Base-by-base conservation (phyloP, 2,329 filamentous ascomycete species). In the Talaromyces islandicus region DNA sequence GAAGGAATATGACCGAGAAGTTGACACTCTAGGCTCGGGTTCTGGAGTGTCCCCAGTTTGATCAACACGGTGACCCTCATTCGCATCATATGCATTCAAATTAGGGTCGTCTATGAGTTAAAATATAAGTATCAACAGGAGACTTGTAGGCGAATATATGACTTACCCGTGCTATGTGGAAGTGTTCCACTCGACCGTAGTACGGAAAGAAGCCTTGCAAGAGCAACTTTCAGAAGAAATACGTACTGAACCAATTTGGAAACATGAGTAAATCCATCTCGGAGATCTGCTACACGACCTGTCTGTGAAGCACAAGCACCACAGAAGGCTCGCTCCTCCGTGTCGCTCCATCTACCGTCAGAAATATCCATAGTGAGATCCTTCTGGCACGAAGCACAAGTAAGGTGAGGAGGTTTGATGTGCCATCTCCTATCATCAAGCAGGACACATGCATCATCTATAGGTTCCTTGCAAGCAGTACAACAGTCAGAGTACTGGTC, bases 211-310 rank as follows among this genome's bases (percentile, higher is more conserved):
- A 99, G 81, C 60, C 94, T 84, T 25, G 94, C 94, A 65, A 99
- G 84, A 19, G 94, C 94, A 24, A 99, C 94, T 68, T 91, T 87
- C 46, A 99, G 82, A 21, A 99, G 80, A 74, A 97, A 97, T 6
- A 97, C 88, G 71, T 96, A 99, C 78, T 99, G 93, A 70, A 94
- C 89, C 58, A 99, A 80, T 73, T 95, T 92, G 19, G 90, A 90
- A 41, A 97, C 85, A 63, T 86, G 85, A 62, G 88, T 83, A 69
- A 97, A 90, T 0, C 83, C 84, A n/a, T 76, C 77, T 62, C 81
- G 77, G 1, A 79, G 77, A 63, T 87, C 86, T 9, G 82, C 79
- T 56, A 80, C 79, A 66, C 82, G 81, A n/a, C 73, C 71, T 54
- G 71, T 71, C 32, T 77, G 72, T 62, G 75, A 67, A 43, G 78